These are phyloP conservation scores for Solanum commersonii DNA, from an alignment of 257 asterid genomes.

Conservation along the genomic window DNA sequence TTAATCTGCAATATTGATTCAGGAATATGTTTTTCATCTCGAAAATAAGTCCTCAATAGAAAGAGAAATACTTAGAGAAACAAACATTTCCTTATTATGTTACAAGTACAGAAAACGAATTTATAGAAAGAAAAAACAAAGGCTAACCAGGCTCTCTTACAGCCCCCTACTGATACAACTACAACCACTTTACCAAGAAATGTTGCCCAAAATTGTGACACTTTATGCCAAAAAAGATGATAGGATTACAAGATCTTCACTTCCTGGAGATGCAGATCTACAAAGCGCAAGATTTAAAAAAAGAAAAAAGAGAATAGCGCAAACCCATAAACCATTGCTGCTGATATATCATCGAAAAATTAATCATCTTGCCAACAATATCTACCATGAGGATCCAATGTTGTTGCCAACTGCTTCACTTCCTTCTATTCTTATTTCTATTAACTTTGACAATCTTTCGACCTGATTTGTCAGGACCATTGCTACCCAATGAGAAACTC, in stretches of 20 bases:
- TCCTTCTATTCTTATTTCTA: conserved; percentile 45
- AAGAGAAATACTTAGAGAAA: neutral
- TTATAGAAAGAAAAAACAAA: neutral
- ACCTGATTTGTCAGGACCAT: conserved; percentile 47
- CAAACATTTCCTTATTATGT: neutral
- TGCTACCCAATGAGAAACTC: conserved; percentile 77
- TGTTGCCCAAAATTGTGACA: conserved; percentile 12
- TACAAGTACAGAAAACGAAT: neutral
- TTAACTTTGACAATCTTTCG: conserved; percentile 32
- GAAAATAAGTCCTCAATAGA: neutral
- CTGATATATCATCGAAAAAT: neutral
- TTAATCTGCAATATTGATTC: neutral
- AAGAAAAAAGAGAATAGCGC: neutral
- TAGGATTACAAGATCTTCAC: neutral
- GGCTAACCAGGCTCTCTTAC: neutral
- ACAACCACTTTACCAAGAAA: conserved; percentile 2
- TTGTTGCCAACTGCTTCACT: conserved; percentile 15
- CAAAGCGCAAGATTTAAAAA: neutral
- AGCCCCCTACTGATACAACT: neutral
- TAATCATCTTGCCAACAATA: neutral
- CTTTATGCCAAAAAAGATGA: conserved; percentile 5
- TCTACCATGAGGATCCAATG: neutral
- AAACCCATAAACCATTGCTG: neutral
- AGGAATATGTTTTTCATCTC: neutral
- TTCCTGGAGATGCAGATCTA: neutral